These are phyloP conservation scores for Vanderwaltozyma tropicalis DNA, from an alignment of 805 yeast genomes.

Conservation along the genomic window DNA sequence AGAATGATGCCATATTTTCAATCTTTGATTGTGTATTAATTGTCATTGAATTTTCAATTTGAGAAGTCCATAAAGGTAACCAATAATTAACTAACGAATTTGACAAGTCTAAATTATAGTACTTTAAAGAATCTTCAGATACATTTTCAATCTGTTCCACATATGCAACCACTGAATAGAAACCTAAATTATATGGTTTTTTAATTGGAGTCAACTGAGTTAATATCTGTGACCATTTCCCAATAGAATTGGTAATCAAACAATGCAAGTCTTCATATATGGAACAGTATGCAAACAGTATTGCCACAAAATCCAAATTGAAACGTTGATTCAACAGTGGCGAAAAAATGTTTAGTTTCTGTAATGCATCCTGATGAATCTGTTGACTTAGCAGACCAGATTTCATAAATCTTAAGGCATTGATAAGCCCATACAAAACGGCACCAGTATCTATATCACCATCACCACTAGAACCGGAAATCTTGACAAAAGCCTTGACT, in stretches of 20 bases:
- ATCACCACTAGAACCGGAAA: too few species aligned
- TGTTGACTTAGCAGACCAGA: constrained; percentile 1
- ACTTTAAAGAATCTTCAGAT: constrained; percentile 5
- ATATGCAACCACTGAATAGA: constrained; percentile 11
- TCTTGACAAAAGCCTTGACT: too few species aligned
- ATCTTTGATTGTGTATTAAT: not conserved
- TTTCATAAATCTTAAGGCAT: constrained; percentile 4
- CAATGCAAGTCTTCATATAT: constrained; percentile 9
- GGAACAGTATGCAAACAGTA: constrained; percentile 17
- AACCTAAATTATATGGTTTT: too few species aligned
- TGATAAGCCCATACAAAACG: constrained; percentile 4
- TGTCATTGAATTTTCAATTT: not conserved
- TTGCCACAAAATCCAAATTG: constrained; percentile 7
- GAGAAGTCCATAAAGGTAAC: constrained; percentile 16
- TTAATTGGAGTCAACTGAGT: too few species aligned
- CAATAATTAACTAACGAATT: constrained; percentile 9
- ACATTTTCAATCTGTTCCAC: constrained; percentile 11
- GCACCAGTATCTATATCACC: too few species aligned
- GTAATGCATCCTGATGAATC: not conserved
- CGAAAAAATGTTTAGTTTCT: constrained; percentile 8
- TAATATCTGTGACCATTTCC: constrained; percentile 5
- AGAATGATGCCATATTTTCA: not conserved
- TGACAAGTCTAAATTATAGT: constrained; percentile 7
- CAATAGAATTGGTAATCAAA: constrained; percentile 8
- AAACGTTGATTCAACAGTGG: constrained; percentile 1